Conservation (phyloP, 2,329 filamentous ascomycete species). For the Alternaria tenuissima region DNA sequence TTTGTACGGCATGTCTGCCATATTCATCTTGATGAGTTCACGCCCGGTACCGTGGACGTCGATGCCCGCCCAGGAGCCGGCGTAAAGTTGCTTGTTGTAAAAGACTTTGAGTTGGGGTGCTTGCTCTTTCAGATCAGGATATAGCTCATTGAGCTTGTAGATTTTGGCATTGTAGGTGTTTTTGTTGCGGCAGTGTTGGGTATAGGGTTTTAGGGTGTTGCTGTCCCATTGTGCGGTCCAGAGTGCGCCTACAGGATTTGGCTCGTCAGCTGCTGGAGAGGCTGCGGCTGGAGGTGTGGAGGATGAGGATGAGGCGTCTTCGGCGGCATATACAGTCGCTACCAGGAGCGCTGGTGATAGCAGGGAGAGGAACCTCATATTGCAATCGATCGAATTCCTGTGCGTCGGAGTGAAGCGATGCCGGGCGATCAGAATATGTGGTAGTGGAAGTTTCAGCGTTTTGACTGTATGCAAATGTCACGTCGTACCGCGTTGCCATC, state of each 20-base stretch:
- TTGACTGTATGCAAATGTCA: background rate
- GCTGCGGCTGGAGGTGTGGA: conserved; percentile 20
- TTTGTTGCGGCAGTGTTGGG: conserved; percentile 27
- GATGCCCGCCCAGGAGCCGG: conserved; percentile 62
- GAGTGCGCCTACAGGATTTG: conserved; percentile 40
- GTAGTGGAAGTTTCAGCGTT: background rate
- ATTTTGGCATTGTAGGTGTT: conserved; percentile 37
- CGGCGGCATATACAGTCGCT: conserved; percentile 25
- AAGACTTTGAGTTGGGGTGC: conserved; percentile 49
- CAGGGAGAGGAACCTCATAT: conserved; percentile 35
- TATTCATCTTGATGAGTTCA: conserved; percentile 59
- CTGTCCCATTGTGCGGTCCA: conserved; percentile 43
- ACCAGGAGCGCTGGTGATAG: conserved; percentile 35
- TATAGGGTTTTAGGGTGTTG: conserved; percentile 32
- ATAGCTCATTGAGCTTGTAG: conserved; percentile 45
- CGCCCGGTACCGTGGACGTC: conserved; percentile 63
- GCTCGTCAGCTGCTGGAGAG: conserved; percentile 28
- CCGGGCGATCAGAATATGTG: background rate
- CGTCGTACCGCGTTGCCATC: background rate
- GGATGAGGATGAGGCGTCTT: conserved; percentile 17
- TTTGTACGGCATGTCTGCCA: conserved; percentile 55
- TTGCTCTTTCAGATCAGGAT: conserved; percentile 41
- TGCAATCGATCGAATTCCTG: background rate
- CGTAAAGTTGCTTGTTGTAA: conserved; percentile 52
- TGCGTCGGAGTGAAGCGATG: background rate